phyloP scores from a whole-genome alignment of 1,284 basidiomycete species.

The Boletus semigastroideus region DNA sequence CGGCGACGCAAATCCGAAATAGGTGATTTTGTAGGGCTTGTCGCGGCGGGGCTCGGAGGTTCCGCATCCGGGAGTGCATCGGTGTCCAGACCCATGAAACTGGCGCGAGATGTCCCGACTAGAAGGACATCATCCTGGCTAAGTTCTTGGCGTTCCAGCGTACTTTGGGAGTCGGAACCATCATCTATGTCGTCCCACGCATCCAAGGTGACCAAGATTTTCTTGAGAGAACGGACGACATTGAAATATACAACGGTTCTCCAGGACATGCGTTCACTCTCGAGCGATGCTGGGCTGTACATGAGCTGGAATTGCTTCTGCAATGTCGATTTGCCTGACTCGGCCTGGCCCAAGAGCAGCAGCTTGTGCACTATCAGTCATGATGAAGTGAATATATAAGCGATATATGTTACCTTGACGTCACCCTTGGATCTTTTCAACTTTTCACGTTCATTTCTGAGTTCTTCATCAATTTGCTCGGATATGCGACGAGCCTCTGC shows the following conservation, averaged over 20 bases:
- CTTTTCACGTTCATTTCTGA: conserved; percentile 64
- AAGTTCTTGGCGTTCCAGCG: conserved; percentile 33
- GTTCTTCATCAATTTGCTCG: conserved; percentile 77
- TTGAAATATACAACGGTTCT: conserved; percentile 83
- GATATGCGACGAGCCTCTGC: conserved; percentile 72
- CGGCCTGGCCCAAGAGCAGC: conserved; percentile 76
- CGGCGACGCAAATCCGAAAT: conserved; percentile 53
- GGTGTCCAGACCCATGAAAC: conserved; percentile 10
- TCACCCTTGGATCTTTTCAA: conserved; percentile 65
- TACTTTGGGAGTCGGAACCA: conserved; percentile 42
- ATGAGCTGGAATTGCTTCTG: conserved; percentile 86
- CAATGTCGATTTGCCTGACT: conserved; percentile 80
- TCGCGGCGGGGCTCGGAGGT: conserved; percentile 23
- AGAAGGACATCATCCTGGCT: conserved; percentile 24
- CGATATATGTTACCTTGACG: conserved; percentile 56
- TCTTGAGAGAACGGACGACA: conserved; percentile 72
- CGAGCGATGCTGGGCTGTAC: conserved; percentile 74
- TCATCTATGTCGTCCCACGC: conserved; percentile 62
- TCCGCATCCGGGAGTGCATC: conserved; percentile 12
- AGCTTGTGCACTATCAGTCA: conserved; percentile 45
- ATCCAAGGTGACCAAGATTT: conserved; percentile 70
- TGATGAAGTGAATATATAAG: conserved; percentile 12
- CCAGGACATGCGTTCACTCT: conserved; percentile 78
- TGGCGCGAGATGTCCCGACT: conserved; percentile 14
- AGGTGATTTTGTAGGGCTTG: conserved; percentile 34